Evolutionary conservation across 2,329 filamentous ascomycete species (phyloP), one percentile per base, ranked within the genome.

Genomic region (Aspergillus sp.): DNA sequence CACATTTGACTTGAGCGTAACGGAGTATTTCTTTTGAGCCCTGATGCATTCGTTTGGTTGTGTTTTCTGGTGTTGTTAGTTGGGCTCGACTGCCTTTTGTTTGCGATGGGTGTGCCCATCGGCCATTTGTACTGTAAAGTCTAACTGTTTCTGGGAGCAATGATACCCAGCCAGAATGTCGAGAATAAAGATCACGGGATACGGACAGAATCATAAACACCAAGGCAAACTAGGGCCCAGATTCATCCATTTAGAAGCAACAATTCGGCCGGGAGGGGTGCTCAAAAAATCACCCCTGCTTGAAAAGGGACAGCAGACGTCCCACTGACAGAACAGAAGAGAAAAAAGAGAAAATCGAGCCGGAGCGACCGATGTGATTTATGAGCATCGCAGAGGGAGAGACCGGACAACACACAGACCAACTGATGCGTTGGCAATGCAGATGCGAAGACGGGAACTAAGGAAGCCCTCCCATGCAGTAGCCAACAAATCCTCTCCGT

Each of bases 391-490:
- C 20, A 35, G 50, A 35, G 19, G 53, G 48, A 24, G 48, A 45
- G 45, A 33, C 30, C 51, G 47, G 38, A 43, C 50, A 55, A 55
- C 57, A 64, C 61, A 64, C 62, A 60, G 60, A 63, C 62, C 62
- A 64, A 58, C 48, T 60, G 61, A 63, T 64, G 62, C 55, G 62
- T 64, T 64, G 62, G 62, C 62, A 62, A 51, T 64, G 62, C 62
- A 64, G 62, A 54, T 59, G 57, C 55, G 57, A 53, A 55, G 58
- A 57, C 60, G 60, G 60, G 57, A 56, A 56, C 58, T 62, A 62
- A 60, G 54, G 56, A 56, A 57, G 51, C 55, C 53, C 47, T 54
- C 11, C 46, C 51, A 47, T 51, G 51, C 43, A 30, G 35, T 24
- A 32, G 45, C 49, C 54, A 57, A 51, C 59, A 52, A 60, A 58